Evolutionary conservation across 2,329 filamentous ascomycete genomes (phyloP), one percentile per base, ranked within the genome.

Genomic region (Beauveria rudraprayagi): DNA sequence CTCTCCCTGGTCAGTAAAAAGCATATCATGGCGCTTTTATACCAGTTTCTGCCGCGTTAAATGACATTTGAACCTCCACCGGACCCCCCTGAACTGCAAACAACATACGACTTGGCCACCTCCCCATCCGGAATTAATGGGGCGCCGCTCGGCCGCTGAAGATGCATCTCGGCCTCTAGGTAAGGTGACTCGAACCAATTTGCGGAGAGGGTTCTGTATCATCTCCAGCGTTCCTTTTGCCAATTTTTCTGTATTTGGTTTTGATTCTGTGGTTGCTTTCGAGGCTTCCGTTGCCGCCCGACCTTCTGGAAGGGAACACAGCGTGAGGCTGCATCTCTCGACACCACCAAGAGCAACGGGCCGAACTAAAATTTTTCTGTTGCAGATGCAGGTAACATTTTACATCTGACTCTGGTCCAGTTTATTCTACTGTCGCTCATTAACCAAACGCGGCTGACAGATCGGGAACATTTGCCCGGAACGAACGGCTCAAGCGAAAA

Each of bases 171-270:
- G 34, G 34, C 34, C 34, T 37, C 34, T 37, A 26, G 37, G 37
- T 34, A 59, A 43, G 56, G 56, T 44, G 10, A 59, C 47, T 51
- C 24, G 56, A 41, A 30, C 34, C 17, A 44, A 43, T 40, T 16
- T 37, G 56, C 56, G 56, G 47, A 59, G 56, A 59, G 56, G 56
- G 56, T 59, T 59, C 24, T 59, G 56, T 59, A 59, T 17, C 37
- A 46, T 37, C 9, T 24, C 19, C 30, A 24, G n/a, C n/a, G 16
- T 37, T 34, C 16, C 10, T 30, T 24, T n/a, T 44, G 22, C 11
- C 6, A 37, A 14, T 16, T 30, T 46, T 3, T 46, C 37, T n/a
- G 11, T 19, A 37, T 40, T 37, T 37, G 2, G 14, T 37, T 37
- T 43, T 43, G 41, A 3, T 43, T 37, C 41, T 43, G 41, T 10